phyloP scores from a whole-genome alignment of 164 flowering plant genomes.

The Hamamelis virginiana region DNA sequence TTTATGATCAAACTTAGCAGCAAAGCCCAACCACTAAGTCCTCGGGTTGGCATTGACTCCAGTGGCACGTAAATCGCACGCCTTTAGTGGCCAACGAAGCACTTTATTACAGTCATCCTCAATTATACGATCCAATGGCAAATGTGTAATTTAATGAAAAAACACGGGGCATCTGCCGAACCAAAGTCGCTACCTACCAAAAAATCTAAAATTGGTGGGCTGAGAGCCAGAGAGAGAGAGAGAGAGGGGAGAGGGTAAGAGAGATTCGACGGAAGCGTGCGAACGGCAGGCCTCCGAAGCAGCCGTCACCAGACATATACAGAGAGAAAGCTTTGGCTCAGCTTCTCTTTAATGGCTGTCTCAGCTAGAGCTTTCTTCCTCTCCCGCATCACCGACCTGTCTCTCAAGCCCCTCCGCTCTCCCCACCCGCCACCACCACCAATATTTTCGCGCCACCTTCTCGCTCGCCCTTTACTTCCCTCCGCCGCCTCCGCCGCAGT shows the following conservation, averaged over 20 bases:
- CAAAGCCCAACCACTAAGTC: too few species aligned
- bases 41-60: too few species aligned
- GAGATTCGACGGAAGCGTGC: neutral
- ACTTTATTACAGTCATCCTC: too few species aligned
- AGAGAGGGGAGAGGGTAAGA: neutral
- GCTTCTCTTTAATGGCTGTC: conserved; percentile 28
- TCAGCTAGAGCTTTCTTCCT: conserved; percentile 38
- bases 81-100: too few species aligned
- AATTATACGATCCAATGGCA: conserved; percentile 2
- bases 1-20: neutral
- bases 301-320: neutral
- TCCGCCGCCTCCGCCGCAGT: conserved; percentile 17
- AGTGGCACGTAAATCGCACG: too few species aligned
- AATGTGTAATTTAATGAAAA: conserved; percentile 9
- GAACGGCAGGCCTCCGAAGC: neutral
- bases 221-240: conserved; percentile 1
- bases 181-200: neutral
- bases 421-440: conserved; percentile 18
- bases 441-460: conserved; percentile 3
- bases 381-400: conserved; percentile 29
- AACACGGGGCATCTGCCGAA: neutral
- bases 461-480: neutral
- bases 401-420: conserved; percentile 21
- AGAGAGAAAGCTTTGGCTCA: conserved; percentile 3
- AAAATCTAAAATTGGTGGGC: conserved; percentile 6